These are phyloP conservation scores for Avena sativa DNA, from an alignment of 176 grass and related monocot genomes.

Conservation along the genomic window DNA sequence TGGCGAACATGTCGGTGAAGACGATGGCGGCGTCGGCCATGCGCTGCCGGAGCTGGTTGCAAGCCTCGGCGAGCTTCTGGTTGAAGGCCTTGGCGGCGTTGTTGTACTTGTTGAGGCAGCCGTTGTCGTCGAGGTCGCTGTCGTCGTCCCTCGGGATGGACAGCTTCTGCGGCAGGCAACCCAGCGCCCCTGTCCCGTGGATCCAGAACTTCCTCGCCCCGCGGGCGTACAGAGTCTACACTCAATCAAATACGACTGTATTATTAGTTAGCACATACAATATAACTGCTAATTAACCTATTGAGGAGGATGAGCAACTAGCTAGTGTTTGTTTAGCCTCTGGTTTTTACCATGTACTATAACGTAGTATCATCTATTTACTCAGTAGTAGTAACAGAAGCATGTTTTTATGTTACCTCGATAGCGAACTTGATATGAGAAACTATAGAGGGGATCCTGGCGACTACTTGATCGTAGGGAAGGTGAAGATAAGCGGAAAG, in stretches of 20 bases:
- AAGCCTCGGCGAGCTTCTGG: slow-evolving; percentile 8
- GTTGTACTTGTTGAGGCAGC: slow-evolving; percentile 64
- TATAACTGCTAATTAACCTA: no score
- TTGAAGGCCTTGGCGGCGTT: slow-evolving; percentile 54
- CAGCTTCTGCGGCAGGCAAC: slow-evolving; percentile 72
- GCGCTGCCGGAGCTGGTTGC: slow-evolving; percentile 39
- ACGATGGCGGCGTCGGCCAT: slow-evolving; percentile 60
- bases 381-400: neutral
- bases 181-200: slow-evolving; percentile 66
- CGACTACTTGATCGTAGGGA: slow-evolving; percentile 54
- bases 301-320: no score
- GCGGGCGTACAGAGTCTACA: slow-evolving; percentile 50
- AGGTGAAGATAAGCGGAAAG: slow-evolving; percentile 50
- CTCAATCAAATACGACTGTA: no score
- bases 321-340: neutral
- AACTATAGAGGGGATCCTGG: slow-evolving; percentile 42
- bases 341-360: neutral
- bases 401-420: slow-evolving; percentile 35
- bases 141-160: slow-evolving; percentile 54
- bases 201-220: slow-evolving; percentile 64
- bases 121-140: slow-evolving; percentile 53
- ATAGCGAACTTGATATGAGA: slow-evolving; percentile 52
- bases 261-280: no score
- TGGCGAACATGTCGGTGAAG: slow-evolving; percentile 54
- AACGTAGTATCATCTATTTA: neutral